Base-by-base conservation (phyloP, 2,329 filamentous ascomycete genomes). In the Diaporthe amygdali region DNA sequence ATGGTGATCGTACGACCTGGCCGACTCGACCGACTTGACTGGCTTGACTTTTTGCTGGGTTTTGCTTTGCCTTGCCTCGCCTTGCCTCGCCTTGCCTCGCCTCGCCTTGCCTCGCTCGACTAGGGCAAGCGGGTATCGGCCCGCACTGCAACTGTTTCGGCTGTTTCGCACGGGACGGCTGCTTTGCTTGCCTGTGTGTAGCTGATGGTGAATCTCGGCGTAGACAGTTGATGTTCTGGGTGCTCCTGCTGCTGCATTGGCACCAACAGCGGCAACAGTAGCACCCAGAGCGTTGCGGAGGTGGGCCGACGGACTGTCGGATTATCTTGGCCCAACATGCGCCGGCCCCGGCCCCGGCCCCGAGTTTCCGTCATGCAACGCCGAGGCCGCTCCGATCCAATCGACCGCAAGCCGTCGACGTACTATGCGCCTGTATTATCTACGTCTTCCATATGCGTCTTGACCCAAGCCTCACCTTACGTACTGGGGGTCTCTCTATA, bases 211-310 rank as follows among this genome's bases (percentile, higher is more conserved):
- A 20, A 1, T 30, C 22, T 41, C 3, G 34, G 55, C 54, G 17
- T 27, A 14, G 10, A 15, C 22, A 10, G 20, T 10, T 34, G 25
- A 20, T 41, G 8, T 9, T 59, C 39, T 9, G 27, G 56, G 22
- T 46, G 25, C 37, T 32, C 27, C n/a, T 34, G 27, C 22, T 47
- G 41, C 59, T 34, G 27, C 59, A 22, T 9, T 27, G 32, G 27
- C 41, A 46, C 9, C 15, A 41, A 22, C 55, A 59, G 0, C 37
- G 30, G 56, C 56, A 61, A n/a, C n/a, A n/a, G n/a, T n/a, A n/a
- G n/a, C n/a, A n/a, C n/a, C n/a, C n/a, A n/a, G n/a, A 32, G 59
- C 12, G 59, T 15, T 64, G 59, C 59, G n/a, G 59, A 63, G 56
- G 41, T n/a, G 25, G 15, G 39, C 56, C 37, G 59, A 49, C 59